Evolutionary conservation across 2,329 filamentous ascomycete species (phyloP).

Genomic region (Pseudocercospora fuligena): DNA sequence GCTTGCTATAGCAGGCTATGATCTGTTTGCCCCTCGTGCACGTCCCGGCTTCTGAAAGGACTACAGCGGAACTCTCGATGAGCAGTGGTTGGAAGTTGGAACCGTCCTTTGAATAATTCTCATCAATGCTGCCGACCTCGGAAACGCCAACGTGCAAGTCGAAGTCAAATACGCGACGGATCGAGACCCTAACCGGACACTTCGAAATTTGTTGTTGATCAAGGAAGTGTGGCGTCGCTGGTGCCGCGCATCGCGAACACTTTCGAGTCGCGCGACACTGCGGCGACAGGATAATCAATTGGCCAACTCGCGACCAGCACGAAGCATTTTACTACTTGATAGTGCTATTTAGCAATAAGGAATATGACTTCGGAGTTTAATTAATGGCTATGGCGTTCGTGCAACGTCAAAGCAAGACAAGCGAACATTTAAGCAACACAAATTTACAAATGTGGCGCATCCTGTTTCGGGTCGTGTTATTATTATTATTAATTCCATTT

Average conservation of each 20-base stretch:
- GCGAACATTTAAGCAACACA: background rate
- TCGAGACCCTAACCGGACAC: background rate
- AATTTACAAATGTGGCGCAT: background rate
- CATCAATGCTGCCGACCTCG: conserved; percentile 1
- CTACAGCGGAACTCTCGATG: background rate
- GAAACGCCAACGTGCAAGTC: background rate
- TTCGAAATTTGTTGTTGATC: conserved; percentile 2
- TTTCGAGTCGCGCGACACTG: background rate
- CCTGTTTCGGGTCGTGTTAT: background rate
- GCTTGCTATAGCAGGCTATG: no score
- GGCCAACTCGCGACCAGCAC: no score
- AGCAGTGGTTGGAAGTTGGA: background rate
- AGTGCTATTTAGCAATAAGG: background rate
- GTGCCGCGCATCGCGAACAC: background rate
- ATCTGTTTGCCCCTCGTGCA: no score
- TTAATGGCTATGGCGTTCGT: no score
- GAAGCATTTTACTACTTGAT: background rate
- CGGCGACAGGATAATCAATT: background rate
- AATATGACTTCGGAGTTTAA: no score
- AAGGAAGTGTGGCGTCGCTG: background rate
- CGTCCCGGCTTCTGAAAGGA: no score
- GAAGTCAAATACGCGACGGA: conserved; percentile 1
- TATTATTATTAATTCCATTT: no score
- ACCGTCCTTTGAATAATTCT: background rate
- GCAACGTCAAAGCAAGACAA: background rate